phyloP scores from a whole-genome alignment of 2,329 filamentous ascomycete genomes.

The Cordyceps fumosorosea region DNA sequence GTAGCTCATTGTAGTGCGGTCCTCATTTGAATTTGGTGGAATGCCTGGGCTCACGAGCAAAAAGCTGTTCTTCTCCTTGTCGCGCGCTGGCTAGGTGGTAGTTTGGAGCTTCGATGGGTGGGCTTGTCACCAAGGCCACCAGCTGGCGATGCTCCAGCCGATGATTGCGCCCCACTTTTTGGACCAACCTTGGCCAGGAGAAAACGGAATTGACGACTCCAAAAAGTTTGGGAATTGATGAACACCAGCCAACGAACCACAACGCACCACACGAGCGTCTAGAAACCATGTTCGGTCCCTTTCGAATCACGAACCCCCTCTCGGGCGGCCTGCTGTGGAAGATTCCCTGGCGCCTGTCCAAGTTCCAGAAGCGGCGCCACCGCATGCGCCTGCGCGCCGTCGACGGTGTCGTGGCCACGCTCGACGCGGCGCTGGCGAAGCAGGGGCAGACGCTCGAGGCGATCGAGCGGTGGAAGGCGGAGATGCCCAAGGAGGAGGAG shows the following conservation, averaged over 20 bases:
- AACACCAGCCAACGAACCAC: constrained; percentile 12
- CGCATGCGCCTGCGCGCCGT: constrained; percentile 76
- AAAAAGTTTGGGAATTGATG: constrained; percentile 15
- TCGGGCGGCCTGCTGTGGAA: constrained; percentile 88
- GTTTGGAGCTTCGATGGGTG: background rate
- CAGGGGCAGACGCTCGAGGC: constrained; percentile 67
- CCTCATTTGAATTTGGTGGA: background rate
- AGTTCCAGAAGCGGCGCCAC: constrained; percentile 84
- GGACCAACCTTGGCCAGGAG: background rate
- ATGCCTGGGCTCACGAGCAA: background rate
- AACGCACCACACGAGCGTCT: constrained; percentile 13
- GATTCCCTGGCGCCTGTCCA: constrained; percentile 91
- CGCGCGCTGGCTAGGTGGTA: background rate
- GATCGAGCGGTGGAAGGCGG: constrained; percentile 83
- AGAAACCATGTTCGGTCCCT: constrained; percentile 69
- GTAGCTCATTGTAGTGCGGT: constrained; percentile 68
- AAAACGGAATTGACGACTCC: background rate
- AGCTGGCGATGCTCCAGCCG: background rate
- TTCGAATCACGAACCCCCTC: constrained; percentile 71
- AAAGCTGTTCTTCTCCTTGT: background rate
- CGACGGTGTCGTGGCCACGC: constrained; percentile 76
- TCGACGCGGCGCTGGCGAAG: constrained; percentile 71
- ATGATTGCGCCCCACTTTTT: constrained; percentile 20
- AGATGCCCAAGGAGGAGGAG: constrained; percentile 93
- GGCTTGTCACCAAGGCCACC: background rate